These are phyloP conservation scores for Boletus speciosus DNA, from an alignment of 768 basidiomycete species.

Conservation along the genomic window DNA sequence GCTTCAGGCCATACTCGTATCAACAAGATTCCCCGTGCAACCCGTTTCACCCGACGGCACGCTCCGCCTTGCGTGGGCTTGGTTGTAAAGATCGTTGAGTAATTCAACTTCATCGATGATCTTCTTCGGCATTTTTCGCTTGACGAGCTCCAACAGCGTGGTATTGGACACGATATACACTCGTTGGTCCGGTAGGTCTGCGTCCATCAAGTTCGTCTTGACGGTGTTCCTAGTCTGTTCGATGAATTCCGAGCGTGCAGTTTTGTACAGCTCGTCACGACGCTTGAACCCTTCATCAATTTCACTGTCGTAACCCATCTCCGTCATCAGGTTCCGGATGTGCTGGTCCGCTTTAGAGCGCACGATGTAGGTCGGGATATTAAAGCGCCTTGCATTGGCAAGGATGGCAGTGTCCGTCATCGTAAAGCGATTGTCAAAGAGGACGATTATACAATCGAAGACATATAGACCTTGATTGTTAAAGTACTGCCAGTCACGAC, in stretches of 20 bases:
- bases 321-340: background rate
- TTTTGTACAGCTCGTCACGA: constrained; percentile 1
- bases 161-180: constrained; percentile 22
- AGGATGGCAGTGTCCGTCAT: background rate
- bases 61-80: constrained; percentile 2
- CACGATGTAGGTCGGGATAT: background rate
- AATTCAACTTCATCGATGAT: constrained; percentile 15
- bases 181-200: constrained; percentile 18
- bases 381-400: background rate
- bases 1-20: background rate
- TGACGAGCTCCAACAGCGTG: constrained; percentile 9
- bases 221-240: constrained; percentile 16
- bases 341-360: background rate
- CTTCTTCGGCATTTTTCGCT: background rate
- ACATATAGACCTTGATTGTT: background rate
- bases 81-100: constrained; percentile 10
- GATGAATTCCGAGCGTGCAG: constrained; percentile 21
- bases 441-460: background rate
- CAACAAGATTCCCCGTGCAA: background rate
- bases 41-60: no score
- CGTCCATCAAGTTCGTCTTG: constrained; percentile 10
- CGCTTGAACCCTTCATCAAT: background rate
- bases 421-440: background rate
- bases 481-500: background rate
- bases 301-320: background rate